These are phyloP conservation scores for Phytophthora gonapodyides DNA, from an alignment of 352 stramenopile species.

Conservation along the genomic window DNA sequence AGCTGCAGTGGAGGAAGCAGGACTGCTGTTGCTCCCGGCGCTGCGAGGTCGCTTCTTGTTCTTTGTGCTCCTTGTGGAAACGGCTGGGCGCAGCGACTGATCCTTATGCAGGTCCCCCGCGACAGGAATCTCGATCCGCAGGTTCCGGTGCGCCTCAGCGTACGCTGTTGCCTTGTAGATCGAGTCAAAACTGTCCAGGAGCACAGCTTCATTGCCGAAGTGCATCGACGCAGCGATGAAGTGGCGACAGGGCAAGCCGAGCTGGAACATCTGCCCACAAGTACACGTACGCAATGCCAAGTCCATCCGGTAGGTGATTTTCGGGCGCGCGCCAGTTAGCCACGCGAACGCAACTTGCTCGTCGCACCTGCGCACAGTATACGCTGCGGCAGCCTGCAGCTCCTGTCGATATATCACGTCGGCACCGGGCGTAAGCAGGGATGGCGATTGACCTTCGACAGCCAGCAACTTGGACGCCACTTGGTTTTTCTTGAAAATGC, in stretches of 20 bases:
- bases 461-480: conserved; percentile 54
- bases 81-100: conserved; percentile 56
- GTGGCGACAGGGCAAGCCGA: conserved; percentile 79
- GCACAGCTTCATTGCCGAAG: conserved; percentile 57
- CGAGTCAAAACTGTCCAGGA: conserved; percentile 65
- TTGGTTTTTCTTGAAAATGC: conserved; percentile 75
- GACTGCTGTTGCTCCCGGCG: conserved; percentile 18
- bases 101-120: conserved; percentile 78
- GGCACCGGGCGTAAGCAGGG: conserved; percentile 61
- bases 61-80: conserved; percentile 53
- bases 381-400: conserved; percentile 56
- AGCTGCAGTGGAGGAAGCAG: conserved; percentile 6
- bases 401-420: conserved; percentile 72
- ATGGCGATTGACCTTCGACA: conserved; percentile 18
- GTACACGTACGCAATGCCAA: conserved; percentile 64
- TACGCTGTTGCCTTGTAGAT: conserved; percentile 78
- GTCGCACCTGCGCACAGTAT: conserved; percentile 67
- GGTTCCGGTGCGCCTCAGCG: conserved; percentile 57
- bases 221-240: conserved; percentile 70
- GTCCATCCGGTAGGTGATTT: conserved; percentile 73
- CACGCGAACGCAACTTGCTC: conserved; percentile 76
- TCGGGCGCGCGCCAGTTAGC: conserved; percentile 66
- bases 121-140: conserved; percentile 79
- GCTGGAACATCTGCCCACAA: conserved; percentile 70
- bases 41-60: conserved; percentile 63